phyloP scores from a whole-genome alignment of 2,329 filamentous ascomycete genomes.

The Cladosporium sp. region DNA sequence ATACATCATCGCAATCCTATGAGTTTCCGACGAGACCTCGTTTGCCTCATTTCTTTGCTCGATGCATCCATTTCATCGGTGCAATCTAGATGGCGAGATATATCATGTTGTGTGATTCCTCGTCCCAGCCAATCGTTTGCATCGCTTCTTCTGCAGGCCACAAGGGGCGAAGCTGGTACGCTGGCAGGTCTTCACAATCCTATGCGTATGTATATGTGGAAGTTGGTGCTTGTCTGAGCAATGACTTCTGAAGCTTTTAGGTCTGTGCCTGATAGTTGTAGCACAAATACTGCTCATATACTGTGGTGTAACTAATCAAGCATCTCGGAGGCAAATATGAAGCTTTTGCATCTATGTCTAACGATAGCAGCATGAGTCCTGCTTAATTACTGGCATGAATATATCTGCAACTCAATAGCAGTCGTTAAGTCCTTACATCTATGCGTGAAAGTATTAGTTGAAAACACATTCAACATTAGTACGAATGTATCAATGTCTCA shows the following conservation, averaged over 20 bases:
- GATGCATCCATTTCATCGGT: not conserved
- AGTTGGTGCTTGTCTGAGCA: not conserved
- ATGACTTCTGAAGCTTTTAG: not conserved
- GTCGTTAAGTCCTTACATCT: not conserved
- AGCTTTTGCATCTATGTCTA: not conserved
- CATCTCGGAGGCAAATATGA: not conserved
- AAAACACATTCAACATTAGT: not conserved
- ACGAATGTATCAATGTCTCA: not conserved
- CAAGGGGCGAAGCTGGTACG: not conserved
- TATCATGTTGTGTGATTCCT: not conserved
- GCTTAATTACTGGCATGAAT: not conserved
- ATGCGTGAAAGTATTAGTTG: not conserved
- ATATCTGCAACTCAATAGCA: not conserved
- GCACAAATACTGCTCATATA: not conserved
- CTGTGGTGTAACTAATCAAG: not conserved
- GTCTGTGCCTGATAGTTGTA: not conserved
- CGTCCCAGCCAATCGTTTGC: not conserved
- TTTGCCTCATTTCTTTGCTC: no score
- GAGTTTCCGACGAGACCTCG: not conserved
- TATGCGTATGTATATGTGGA: not conserved
- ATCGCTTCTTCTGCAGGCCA: not conserved
- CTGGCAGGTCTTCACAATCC: not conserved
- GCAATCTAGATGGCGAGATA: not conserved
- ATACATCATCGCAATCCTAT: not conserved
- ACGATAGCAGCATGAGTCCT: not conserved